Percentiles rank a stretch among this genome's conserved stretches.
Conservation (phyloP, 2,329 filamentous ascomycete genomes). For the Chrysosporium queenslandicum region DNA sequence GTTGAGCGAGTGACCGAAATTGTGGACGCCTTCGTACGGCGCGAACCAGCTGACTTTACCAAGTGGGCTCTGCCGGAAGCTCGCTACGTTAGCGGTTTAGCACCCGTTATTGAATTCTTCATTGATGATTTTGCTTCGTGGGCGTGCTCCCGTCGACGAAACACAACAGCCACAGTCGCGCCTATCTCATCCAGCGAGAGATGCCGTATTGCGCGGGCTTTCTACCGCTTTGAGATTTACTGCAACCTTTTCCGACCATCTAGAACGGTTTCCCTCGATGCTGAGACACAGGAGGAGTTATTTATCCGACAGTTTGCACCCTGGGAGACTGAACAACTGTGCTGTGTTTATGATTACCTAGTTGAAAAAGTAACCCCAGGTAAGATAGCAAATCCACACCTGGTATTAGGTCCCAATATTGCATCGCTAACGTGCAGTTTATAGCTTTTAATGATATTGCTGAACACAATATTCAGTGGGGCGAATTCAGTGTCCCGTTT, state of each 20-base stretch:
- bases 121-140: conserved; percentile 13
- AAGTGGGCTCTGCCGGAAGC: conserved; percentile 14
- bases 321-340: conserved; percentile 20
- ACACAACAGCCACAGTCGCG: neutral
- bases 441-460: conserved; percentile 14
- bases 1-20: conserved; percentile 6
- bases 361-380: conserved; percentile 10
- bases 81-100: conserved; percentile 5
- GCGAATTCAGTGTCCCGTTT: conserved; percentile 4
- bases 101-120: conserved; percentile 15
- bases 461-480: conserved; percentile 13
- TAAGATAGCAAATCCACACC: neutral
- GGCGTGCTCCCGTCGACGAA: neutral
- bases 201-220: conserved; percentile 15
- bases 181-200: conserved; percentile 10
- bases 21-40: conserved; percentile 4
- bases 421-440: neutral
- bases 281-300: conserved; percentile 1
- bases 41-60: neutral
- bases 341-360: conserved; percentile 19
- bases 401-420: too few relatives aligned
- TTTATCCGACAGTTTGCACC: conserved; percentile 18
- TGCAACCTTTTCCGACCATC: conserved; percentile 17
- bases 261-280: neutral
- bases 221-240: conserved; percentile 19